These are phyloP conservation scores for Trichoderma citrinoviride DNA, from an alignment of 2,329 filamentous ascomycete genomes.

Conservation along the genomic window DNA sequence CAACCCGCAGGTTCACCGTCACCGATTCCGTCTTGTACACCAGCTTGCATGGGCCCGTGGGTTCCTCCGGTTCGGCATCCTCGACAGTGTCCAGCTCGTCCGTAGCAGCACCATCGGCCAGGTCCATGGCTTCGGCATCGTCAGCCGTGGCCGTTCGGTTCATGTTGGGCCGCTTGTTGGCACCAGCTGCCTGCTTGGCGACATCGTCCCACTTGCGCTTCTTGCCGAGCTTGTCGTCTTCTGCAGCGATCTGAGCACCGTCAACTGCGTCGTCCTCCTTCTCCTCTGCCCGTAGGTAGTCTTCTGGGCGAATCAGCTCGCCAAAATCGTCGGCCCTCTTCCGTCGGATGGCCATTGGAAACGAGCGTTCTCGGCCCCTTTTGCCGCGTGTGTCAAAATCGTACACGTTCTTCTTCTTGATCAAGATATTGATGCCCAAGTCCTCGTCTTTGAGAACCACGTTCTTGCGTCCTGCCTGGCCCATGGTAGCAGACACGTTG, in stretches of 20 bases:
- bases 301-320: conserved; percentile 88
- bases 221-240: conserved; percentile 71
- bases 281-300: conserved; percentile 90
- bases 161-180: conserved; percentile 60
- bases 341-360: conserved; percentile 78
- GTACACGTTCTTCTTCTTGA: conserved; percentile 85
- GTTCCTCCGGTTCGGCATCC: conserved; percentile 51
- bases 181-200: conserved; percentile 35
- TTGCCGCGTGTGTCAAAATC: conserved; percentile 92
- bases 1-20: conserved; percentile 69
- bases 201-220: conserved; percentile 91
- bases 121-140: conserved; percentile 41
- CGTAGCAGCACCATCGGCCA: conserved; percentile 39
- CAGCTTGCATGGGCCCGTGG: conserved; percentile 70
- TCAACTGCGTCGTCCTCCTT: conserved; percentile 72
- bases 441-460: conserved; percentile 85
- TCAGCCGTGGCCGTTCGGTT: conserved; percentile 45
- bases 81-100: conserved; percentile 60
- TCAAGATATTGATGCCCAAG: conserved; percentile 83
- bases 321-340: conserved; percentile 88
- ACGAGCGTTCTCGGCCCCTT: conserved; percentile 88
- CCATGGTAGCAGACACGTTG: conserved; percentile 81
- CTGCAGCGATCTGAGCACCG: conserved; percentile 35
- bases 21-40: conserved; percentile 63
- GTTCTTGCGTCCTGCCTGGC: conserved; percentile 81